Evolutionary conservation across 257 asterid genomes (phyloP).

Genomic region (Lycium ferocissimum): DNA sequence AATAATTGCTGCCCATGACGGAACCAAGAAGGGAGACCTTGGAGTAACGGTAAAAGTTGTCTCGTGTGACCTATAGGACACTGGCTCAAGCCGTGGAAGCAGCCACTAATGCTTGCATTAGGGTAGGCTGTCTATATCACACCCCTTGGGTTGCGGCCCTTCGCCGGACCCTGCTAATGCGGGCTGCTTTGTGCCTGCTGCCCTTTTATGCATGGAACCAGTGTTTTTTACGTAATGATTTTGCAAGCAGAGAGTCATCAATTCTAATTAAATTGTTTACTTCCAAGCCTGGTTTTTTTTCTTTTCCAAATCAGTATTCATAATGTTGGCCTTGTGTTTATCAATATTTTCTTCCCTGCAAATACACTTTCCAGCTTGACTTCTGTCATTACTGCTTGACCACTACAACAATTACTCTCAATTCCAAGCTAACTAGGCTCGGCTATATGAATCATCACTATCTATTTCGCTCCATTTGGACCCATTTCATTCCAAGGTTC

Average conservation of each 20-base stretch:
- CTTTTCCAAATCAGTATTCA: neutral
- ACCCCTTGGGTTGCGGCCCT: too few relatives aligned
- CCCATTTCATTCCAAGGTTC: slow-evolving; percentile 9
- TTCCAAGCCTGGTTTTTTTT: neutral
- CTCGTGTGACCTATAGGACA: too few relatives aligned
- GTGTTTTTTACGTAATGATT: neutral
- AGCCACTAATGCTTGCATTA: too few relatives aligned
- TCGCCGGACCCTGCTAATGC: too few relatives aligned
- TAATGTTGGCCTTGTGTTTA: slow-evolving; percentile 23
- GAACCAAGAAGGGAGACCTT: too few relatives aligned
- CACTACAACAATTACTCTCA: neutral
- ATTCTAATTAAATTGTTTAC: neutral
- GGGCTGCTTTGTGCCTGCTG: too few relatives aligned
- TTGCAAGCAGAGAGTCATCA: slow-evolving; percentile 14
- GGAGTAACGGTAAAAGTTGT: too few relatives aligned
- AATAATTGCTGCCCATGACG: neutral
- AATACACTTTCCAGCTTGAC: slow-evolving; percentile 12
- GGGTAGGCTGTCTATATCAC: too few relatives aligned
- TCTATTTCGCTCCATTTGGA: neutral
- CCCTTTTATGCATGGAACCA: neutral
- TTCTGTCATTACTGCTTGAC: slow-evolving; percentile 1
- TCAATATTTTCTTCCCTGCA: neutral
- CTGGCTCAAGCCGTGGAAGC: too few relatives aligned
- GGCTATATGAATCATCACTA: slow-evolving; percentile 8
- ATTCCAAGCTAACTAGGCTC: neutral